These are phyloP conservation scores for Aureobasidium musti DNA, from an alignment of 2,329 filamentous ascomycete genomes.

Conservation along the genomic window DNA sequence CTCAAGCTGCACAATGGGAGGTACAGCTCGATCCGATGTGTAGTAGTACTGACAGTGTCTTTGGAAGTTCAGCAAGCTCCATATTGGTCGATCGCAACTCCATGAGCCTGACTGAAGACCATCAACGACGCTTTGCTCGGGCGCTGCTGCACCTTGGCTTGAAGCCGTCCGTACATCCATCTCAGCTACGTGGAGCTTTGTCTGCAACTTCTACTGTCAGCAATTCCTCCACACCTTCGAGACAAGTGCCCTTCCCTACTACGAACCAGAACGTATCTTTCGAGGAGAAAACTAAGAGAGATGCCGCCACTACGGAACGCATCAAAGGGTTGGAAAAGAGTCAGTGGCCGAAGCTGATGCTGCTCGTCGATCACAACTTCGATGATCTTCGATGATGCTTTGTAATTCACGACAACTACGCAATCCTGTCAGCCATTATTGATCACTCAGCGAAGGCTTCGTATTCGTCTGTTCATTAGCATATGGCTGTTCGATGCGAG, in stretches of 20 bases:
- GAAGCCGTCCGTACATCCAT: slow-evolving; percentile 15
- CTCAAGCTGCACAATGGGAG: background rate
- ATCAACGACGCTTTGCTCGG: slow-evolving; percentile 2
- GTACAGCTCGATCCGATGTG: background rate
- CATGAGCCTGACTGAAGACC: background rate
- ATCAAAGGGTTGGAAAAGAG: background rate
- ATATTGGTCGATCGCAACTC: slow-evolving; percentile 5
- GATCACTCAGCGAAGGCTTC: background rate
- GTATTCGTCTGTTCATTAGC: background rate
- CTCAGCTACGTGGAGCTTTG: background rate
- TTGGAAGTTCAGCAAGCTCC: slow-evolving; percentile 2
- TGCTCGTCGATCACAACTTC: slow-evolving; percentile 4
- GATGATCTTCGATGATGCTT: too few relatives aligned
- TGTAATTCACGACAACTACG: too few relatives aligned
- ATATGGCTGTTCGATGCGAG: background rate
- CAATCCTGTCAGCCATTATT: too few relatives aligned
- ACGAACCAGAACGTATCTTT: background rate
- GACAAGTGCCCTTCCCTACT: background rate
- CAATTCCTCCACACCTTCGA: background rate
- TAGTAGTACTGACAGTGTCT: background rate
- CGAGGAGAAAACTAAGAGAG: background rate
- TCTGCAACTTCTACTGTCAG: background rate
- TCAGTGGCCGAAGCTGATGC: slow-evolving; percentile 20
- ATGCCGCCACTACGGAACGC: background rate
- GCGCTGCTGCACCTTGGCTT: background rate